Conservation (phyloP, 805 yeast species). For the Wickerhamomyces strasburgensis region DNA sequence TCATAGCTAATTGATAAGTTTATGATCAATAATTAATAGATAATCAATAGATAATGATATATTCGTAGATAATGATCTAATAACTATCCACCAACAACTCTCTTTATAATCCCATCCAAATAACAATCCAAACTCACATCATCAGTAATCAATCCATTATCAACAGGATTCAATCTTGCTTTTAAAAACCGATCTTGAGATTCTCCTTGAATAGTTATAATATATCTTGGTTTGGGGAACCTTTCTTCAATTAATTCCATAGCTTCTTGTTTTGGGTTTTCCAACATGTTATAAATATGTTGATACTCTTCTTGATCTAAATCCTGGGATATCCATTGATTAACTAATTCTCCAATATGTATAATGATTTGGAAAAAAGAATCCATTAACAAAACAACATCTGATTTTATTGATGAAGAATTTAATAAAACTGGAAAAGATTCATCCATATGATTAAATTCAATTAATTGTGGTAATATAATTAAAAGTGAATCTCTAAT, state of each 20-base stretch:
- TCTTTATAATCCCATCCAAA: neutral
- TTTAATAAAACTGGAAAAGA: conserved; percentile 87
- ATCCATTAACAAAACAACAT: conserved; percentile 78
- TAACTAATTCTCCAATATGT: conserved; percentile 86
- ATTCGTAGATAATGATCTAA: no score
- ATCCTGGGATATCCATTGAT: conserved; percentile 91
- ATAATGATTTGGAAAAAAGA: conserved; percentile 94
- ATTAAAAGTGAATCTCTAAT: conserved; percentile 86
- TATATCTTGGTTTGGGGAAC: conserved; percentile 93
- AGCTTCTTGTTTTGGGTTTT: conserved; percentile 84
- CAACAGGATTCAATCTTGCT: conserved; percentile 78
- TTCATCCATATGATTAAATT: conserved; percentile 65
- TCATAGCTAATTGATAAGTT: no score
- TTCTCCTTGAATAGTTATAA: conserved; percentile 94
- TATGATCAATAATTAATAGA: no score
- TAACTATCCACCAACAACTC: no score
- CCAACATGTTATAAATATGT: conserved; percentile 73
- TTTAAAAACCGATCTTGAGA: conserved; percentile 94
- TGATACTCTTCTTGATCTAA: conserved; percentile 74
- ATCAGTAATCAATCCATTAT: conserved; percentile 10
- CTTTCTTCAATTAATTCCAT: conserved; percentile 81
- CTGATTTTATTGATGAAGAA: conserved; percentile 82
- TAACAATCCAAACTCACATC: conserved; percentile 9
- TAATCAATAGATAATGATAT: no score
- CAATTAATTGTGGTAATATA: conserved; percentile 92